phyloP scores from a whole-genome alignment of 306 rosid species.

The Morella rubra region DNA sequence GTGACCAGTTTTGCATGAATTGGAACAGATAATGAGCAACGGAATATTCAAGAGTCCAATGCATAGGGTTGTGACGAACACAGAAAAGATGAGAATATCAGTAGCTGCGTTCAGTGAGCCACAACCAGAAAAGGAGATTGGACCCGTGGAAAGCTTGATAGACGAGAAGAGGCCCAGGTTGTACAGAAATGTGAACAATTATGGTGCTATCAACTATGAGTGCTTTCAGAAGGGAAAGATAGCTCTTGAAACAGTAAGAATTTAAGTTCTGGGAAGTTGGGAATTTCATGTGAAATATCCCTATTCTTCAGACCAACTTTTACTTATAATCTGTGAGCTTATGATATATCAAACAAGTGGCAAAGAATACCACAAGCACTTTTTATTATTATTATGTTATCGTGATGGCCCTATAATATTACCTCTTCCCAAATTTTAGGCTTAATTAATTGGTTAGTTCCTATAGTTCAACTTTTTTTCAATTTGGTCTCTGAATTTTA shows the following conservation, averaged over 20 bases:
- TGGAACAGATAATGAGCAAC: slow-evolving; percentile 51
- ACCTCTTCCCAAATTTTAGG: too few species aligned
- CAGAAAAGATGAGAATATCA: slow-evolving; percentile 46
- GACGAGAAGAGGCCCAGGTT: slow-evolving; percentile 40
- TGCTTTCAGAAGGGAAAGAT: slow-evolving; percentile 52
- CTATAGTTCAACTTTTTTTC: too few species aligned
- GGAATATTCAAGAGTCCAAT: slow-evolving; percentile 53
- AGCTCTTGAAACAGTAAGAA: slow-evolving; percentile 42
- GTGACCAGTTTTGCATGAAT: neutral
- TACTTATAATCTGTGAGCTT: too few species aligned
- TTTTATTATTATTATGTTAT: too few species aligned
- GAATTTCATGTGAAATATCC: neutral
- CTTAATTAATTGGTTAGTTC: too few species aligned
- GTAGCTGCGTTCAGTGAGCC: slow-evolving; percentile 46
- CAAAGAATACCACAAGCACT: too few species aligned
- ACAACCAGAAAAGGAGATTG: slow-evolving; percentile 46
- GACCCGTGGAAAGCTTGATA: slow-evolving; percentile 38
- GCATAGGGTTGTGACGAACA: slow-evolving; percentile 49
- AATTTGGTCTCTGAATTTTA: too few species aligned
- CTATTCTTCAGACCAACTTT: too few species aligned
- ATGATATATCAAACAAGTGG: too few species aligned
- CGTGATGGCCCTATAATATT: too few species aligned
- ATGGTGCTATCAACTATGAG: slow-evolving; percentile 39
- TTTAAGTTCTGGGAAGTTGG: neutral
- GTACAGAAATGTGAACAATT: slow-evolving; percentile 41